phyloP scores from a whole-genome alignment of 331 rosid genomes.

The Malus hybrid region DNA sequence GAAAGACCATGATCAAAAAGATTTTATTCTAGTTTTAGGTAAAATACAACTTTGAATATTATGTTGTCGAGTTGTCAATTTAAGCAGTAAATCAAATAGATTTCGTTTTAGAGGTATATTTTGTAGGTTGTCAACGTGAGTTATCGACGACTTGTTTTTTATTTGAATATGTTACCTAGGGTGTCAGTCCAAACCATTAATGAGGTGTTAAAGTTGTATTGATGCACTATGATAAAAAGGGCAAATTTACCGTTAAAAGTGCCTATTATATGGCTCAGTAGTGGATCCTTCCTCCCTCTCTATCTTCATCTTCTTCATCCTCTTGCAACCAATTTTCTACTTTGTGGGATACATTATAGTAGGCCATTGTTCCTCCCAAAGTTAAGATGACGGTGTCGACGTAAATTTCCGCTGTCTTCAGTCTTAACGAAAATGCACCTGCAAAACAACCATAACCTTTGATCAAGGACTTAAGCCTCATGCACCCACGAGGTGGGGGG shows the following conservation, averaged over 20 bases:
- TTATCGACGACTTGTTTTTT: neutral
- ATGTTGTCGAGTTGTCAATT: neutral
- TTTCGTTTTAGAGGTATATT: neutral
- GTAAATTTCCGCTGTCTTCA: too few species aligned
- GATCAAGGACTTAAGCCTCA: too few species aligned
- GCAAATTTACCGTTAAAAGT: too few species aligned
- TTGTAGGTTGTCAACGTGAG: neutral
- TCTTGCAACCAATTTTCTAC: accelerated
- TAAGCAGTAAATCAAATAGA: neutral
- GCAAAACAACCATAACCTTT: too few species aligned
- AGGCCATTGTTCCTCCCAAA: neutral
- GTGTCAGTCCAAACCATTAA: neutral
- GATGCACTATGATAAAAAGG: neutral
- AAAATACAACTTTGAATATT: neutral
- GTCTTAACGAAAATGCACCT: too few species aligned
- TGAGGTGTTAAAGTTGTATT: neutral
- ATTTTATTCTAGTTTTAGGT: too few species aligned
- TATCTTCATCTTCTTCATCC: neutral
- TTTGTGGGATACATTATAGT: too few species aligned
- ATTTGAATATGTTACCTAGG: neutral
- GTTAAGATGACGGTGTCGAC: neutral
- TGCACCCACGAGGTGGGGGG: too few species aligned
- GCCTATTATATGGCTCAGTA: neutral
- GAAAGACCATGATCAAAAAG: too few species aligned
- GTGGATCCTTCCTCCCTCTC: neutral